Evolutionary conservation across 441 rosid genomes (phyloP), one percentile per base, ranked within the genome.

Genomic region (Bocquillonia castaneifolia): DNA sequence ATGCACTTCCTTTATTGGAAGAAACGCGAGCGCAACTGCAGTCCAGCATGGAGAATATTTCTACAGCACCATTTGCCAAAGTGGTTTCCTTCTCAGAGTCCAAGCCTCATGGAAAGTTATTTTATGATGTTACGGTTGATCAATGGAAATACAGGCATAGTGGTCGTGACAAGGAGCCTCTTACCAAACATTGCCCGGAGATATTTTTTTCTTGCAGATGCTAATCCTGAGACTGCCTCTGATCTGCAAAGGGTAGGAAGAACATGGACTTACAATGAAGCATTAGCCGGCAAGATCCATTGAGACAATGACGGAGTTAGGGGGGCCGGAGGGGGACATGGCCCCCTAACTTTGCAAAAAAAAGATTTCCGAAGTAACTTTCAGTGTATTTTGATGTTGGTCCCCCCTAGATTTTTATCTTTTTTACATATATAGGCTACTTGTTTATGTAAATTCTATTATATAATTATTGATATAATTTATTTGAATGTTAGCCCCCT

Each of bases 111-210:
- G 79, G 62, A 53, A 9, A 32, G 18, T 52, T 31, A 2, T 22
- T 69, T 13, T 82, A 75, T 66, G 70, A 63, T 58, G 58, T 76
- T 61, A 51, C n/a, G 42, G 73, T 78, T 42, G 83, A 77, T 69
- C 25, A 23, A 23, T 84, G 91, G 91, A 81, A 66, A 70, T 84
- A 84, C 66, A 76, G 80, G 25, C 57, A 3, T 28, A 67, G 54
- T 70, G 59, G 56, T 48, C 67, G 20, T 60, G 82, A 70, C 18
- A 82, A 84, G 57, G 83, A 78, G 74, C 79, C 79, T n/a, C n/a
- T 32, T 84, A 84, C 73, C 77, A 62, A 62, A 80, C 88, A 42
- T 63, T 71, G 72, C 84, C 86, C 5, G 85, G 86, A 29, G 91
- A 86, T 59, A 17, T 86, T 56, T 56, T 86, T n/a, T 82, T 25